Evolutionary conservation across 495 filamentous ascomycete genomes (phyloP).

Genomic region (Penicillium ochrochloron): DNA sequence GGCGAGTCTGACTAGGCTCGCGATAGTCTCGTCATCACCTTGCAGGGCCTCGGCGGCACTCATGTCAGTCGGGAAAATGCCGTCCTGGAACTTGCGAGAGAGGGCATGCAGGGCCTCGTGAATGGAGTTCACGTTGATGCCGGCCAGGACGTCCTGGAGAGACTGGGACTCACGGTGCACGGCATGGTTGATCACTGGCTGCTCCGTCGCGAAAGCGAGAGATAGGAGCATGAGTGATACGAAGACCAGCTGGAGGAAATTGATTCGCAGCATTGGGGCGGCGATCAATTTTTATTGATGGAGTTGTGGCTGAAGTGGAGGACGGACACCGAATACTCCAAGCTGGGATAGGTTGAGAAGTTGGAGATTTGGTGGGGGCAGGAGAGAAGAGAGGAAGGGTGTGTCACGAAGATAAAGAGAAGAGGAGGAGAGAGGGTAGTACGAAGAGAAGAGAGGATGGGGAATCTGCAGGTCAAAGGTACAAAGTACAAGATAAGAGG

Average conservation of each 20-base stretch:
- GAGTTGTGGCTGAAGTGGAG: constrained; percentile 23
- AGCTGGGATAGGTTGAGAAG: neutral
- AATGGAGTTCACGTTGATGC: constrained; percentile 45
- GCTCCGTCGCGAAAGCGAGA: constrained; percentile 29
- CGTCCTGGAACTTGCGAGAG: constrained; percentile 55
- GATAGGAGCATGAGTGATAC: constrained; percentile 27
- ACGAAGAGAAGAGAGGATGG: neutral
- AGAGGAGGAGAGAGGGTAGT: neutral
- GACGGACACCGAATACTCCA: constrained; percentile 7
- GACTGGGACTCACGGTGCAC: constrained; percentile 39
- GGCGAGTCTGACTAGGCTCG: constrained; percentile 46
- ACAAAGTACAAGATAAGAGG: constrained; percentile 17
- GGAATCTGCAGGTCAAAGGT: constrained; percentile 1
- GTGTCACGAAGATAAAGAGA: neutral
- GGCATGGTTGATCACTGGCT: constrained; percentile 17
- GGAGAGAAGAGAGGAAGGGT: neutral
- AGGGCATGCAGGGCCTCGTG: constrained; percentile 56
- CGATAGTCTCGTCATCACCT: constrained; percentile 50
- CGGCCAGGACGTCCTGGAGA: constrained; percentile 46
- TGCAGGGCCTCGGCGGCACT: constrained; percentile 53
- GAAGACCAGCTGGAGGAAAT: constrained; percentile 28
- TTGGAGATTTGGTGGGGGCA: neutral
- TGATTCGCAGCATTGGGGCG: constrained; percentile 31
- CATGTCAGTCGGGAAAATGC: constrained; percentile 53
- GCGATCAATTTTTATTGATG: constrained; percentile 24